Conservation (phyloP, 2,329 filamentous ascomycete species). For the Metarhizium rileyi region DNA sequence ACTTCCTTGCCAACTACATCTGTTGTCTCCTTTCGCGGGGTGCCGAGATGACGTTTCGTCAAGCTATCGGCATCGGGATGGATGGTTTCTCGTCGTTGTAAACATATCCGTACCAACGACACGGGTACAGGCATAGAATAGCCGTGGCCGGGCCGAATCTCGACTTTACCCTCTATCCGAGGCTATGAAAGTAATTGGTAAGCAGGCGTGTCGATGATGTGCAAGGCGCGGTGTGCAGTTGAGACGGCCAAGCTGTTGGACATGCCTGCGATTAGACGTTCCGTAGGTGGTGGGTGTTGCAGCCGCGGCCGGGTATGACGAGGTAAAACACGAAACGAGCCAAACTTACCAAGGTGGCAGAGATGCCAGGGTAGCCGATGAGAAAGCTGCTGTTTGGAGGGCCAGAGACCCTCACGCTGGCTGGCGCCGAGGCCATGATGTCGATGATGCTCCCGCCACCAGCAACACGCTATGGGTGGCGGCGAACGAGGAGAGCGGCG, state of each 20-base stretch:
- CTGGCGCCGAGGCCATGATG: constrained; percentile 25
- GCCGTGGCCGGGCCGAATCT: constrained; percentile 80
- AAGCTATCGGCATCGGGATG: constrained; percentile 92
- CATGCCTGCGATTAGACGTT: too few species aligned
- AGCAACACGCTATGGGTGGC: constrained; percentile 5
- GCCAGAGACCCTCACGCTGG: constrained; percentile 81
- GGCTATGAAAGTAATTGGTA: constrained; percentile 46
- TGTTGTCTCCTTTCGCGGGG: constrained; percentile 79
- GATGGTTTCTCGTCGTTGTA: constrained; percentile 91
- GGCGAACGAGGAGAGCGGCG: neutral
- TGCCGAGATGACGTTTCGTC: constrained; percentile 82
- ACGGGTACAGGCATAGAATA: constrained; percentile 82
- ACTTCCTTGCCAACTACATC: constrained; percentile 96
- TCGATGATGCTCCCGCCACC: constrained; percentile 10
- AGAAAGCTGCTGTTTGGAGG: constrained; percentile 95
- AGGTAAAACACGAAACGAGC: constrained; percentile 10
- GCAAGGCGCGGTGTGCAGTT: too few species aligned
- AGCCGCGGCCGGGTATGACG: too few species aligned
- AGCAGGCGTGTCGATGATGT: neutral
- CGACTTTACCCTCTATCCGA: constrained; percentile 94
- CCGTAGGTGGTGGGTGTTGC: too few species aligned
- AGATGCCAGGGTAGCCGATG: constrained; percentile 95
- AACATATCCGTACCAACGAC: constrained; percentile 86
- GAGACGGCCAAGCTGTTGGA: too few species aligned
- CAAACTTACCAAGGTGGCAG: constrained; percentile 78